Base-by-base conservation (phyloP, 768 basidiomycete genomes). In the Mycena sanguinolenta region DNA sequence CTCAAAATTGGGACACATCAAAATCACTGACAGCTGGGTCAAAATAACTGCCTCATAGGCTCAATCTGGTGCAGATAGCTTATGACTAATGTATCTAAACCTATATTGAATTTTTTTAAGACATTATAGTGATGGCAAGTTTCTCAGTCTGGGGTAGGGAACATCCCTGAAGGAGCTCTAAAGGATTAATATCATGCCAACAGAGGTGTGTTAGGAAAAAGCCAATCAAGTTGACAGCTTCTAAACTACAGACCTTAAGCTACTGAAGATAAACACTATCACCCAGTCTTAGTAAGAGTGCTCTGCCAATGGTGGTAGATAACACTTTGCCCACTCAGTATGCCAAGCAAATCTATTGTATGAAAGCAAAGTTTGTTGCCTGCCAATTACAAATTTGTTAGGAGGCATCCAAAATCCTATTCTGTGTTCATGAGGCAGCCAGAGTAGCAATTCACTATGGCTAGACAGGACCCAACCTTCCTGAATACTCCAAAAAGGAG, bases 381-480 rank as follows among this genome's bases (percentile, higher is more conserved):
- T 39, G 38, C 57, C 57, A 58, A 58, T 58, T 21, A 58, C 38
- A 34, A n/a, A n/a, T n/a, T n/a, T n/a, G n/a, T n/a, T n/a, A n/a
- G n/a, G n/a, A n/a, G n/a, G n/a, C n/a, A n/a, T n/a, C n/a, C n/a
- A n/a, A n/a, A n/a, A n/a, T n/a, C n/a, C n/a, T n/a, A n/a, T n/a
- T n/a, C n/a, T n/a, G n/a, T n/a, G n/a, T n/a, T n/a, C n/a, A n/a
- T n/a, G n/a, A n/a, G n/a, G n/a, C n/a, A n/a, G n/a, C n/a, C 57
- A 58, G n/a, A 58, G 38, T 32, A 58, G 57, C 34, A 58, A 58
- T 58, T 58, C 57, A 58, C 23, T 16, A 12, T 32, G 36, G 57
- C 19, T 25, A 58, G 57, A 58, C 57, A 58, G 38, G 57, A 58
- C 57, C 57, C 57, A 58, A n/a, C 57, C 57, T n/a, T 58, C 34